Evolutionary conservation across 805 yeast species (phyloP), one percentile per base, ranked within the genome.

Genomic region (Kockiozyma suomiensis): DNA sequence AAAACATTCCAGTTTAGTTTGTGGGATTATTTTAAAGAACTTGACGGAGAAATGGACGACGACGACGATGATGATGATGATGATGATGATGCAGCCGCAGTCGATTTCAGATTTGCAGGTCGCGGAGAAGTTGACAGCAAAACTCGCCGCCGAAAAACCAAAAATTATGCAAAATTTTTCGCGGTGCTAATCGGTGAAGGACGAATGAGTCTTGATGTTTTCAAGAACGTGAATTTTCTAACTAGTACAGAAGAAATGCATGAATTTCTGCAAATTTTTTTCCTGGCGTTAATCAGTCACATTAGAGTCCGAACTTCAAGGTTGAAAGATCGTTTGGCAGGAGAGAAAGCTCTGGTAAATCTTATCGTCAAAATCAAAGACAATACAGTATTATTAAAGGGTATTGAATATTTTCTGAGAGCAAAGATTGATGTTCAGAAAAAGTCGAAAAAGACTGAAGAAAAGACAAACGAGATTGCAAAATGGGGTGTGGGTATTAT

Each of bases 1-100:
- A 91, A 92, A 73, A 84, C 96, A 0, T 87, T 94, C 68, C 97
- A 93, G 70, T 91, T 94, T 71, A 78, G 84, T 68, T 78, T 94
- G 42, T 94, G 98, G 98, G 97, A 94, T 72, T 79, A 85, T 46
- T 68, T 92, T 17, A 85, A 85, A 66, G 89, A 85, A 37, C 76
- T 90, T 46, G 96, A 89, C 64, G 80, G 75, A 5, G 79, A 74
- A 32, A 77, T 74, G 37, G 79, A 76, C n/a, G 82, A 81, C 3
- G 76, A 73, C 1, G 78, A 75, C 23, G 69, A 71, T 19, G 60
- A 61, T n/a, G 57, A 48, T 10, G 58, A 65, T 35, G 69, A 68
- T 6, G 73, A 70, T 37, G 71, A 67, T 25, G 74, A 65, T 8
- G 73, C 66, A 0, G 62, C 46, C 2, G 66, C 40, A 10, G 60